Evolutionary conservation across 257 asterid genomes (phyloP), one percentile per base, ranked within the genome.

Genomic region (Handroanthus guayacan): DNA sequence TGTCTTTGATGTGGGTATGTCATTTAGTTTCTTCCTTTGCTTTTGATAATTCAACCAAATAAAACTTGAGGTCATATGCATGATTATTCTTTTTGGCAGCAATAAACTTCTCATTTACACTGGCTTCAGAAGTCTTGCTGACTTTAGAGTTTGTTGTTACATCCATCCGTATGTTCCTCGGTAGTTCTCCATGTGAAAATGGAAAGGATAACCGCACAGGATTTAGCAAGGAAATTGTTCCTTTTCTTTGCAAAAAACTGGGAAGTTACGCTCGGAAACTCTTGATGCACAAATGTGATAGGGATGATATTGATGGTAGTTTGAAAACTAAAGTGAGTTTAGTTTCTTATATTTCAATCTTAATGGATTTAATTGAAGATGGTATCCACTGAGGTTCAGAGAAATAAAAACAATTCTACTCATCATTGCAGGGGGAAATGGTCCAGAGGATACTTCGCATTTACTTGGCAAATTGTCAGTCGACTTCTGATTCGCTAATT

Each of bases 401-500:
- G 36, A 61, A 64, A 76, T 47, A 8, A 72, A 60, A 31, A 75
- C 57, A n/a, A 48, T 74, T 78, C 18, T 72, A 50, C 52, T 75
- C 63, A 69, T 81, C 79, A 39, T 62, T 86, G 85, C 88, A 92
- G 97, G 97, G 96, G 68, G 94, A 92, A 78, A 82, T 92, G 78
- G 78, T 92, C 81, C 96, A 92, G 79, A 92, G 83, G 87, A 84
- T 90, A 76, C 95, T 92, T 62, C 92, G 87, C 78, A 89, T 90
- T 69, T 90, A 89, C 84, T 83, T 92, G 88, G 87, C 82, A 43
- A 84, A 92, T 74, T 77, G 86, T 78, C 80, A 85, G 76, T 86
- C 97, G 65, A 82, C 90, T 79, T 85, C 82, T 56, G 90, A 89
- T 86, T 83, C 89, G 72, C 84, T 92, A 51, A 76, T 78, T 82